A percentile compares a stretch with the other conserved stretches of the same genome.
Conservation (phyloP, 176 grass and related monocot species). For the Melocanna baccifera region DNA sequence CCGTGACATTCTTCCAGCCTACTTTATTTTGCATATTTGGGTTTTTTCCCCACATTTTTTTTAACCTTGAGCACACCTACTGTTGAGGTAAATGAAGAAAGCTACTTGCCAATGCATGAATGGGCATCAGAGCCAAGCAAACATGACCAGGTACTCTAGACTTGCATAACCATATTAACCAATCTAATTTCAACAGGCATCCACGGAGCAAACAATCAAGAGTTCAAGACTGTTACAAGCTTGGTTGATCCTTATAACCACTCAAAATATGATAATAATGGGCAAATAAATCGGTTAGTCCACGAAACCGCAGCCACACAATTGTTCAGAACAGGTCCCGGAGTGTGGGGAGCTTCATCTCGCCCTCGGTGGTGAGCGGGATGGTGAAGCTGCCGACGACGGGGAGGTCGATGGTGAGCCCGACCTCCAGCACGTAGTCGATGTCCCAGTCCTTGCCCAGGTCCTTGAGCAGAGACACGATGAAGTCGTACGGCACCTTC, state of each 20-base stretch:
- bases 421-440: constrained; percentile 64
- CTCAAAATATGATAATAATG: neutral
- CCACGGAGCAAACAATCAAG: neutral
- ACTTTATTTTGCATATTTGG: no score
- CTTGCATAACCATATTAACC: neutral
- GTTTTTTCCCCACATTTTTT: no score
- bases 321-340: constrained; percentile 51
- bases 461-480: constrained; percentile 56
- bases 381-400: constrained; percentile 77
- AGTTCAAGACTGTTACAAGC: neutral
- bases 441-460: constrained; percentile 74
- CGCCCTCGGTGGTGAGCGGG: constrained; percentile 59
- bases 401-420: constrained; percentile 72
- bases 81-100: neutral
- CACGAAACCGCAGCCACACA: neutral
- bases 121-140: neutral
- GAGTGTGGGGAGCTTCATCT: constrained; percentile 80
- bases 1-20: no score
- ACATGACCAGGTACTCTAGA: neutral
- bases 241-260: neutral
- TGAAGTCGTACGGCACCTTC: constrained; percentile 76
- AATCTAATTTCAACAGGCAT: neutral
- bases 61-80: no score
- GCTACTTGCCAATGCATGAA: neutral
- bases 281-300: neutral